Conservation (phyloP, 1,139 yeast genomes). For the Suhomyces taliae region DNA sequence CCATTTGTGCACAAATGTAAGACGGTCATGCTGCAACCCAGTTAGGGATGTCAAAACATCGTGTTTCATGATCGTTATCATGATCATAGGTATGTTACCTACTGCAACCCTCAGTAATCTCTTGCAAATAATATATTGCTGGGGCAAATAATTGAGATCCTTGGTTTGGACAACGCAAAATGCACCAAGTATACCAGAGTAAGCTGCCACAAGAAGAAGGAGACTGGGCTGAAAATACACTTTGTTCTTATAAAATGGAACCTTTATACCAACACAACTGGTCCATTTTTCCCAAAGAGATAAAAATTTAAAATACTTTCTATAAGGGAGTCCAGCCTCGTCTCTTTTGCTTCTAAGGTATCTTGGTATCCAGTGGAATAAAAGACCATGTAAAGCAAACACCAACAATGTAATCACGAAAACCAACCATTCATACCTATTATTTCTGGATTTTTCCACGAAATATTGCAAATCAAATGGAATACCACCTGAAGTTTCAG, state of each 20-base stretch:
- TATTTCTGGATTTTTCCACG: conserved; percentile 38
- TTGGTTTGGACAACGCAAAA: conserved; percentile 30
- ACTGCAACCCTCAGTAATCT: conserved; percentile 43
- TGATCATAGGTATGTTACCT: conserved; percentile 43
- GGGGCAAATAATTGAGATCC: conserved; percentile 42
- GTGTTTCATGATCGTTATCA: conserved; percentile 38
- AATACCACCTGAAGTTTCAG: conserved; percentile 14
- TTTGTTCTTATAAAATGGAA: conserved; percentile 18
- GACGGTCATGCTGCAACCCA: conserved; percentile 45
- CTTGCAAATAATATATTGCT: conserved; percentile 42
- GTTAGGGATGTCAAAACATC: conserved; percentile 41
- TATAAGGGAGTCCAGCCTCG: conserved; percentile 9
- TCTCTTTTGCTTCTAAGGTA: conserved; percentile 17
- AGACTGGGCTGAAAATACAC: conserved; percentile 45
- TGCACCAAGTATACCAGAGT: conserved; percentile 28
- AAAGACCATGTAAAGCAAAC: conserved; percentile 38
- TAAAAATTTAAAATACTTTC: conserved; percentile 25
- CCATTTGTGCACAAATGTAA: conserved; percentile 46
- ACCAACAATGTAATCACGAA: conserved; percentile 27
- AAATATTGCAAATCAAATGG: conserved; percentile 32
- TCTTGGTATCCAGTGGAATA: conserved; percentile 45
- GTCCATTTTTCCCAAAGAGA: conserved; percentile 32
- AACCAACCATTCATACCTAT: conserved; percentile 38
- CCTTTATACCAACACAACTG: conserved; percentile 21
- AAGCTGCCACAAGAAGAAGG: conserved; percentile 26